Evolutionary conservation across 164 flowering plant genomes (phyloP).

Genomic region (Chloranthus sessilifolius): DNA sequence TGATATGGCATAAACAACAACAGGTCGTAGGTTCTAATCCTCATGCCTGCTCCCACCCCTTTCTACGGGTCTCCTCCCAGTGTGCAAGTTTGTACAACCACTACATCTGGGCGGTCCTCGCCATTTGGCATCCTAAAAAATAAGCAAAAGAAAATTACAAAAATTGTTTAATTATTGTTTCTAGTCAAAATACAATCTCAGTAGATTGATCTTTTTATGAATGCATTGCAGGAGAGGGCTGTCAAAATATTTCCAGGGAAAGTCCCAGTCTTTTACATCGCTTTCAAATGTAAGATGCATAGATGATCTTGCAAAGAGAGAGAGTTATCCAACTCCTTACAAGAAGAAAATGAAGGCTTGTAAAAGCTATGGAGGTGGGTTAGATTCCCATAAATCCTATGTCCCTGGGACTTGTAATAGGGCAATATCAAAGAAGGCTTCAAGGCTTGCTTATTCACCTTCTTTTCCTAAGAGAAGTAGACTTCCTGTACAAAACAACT

Average conservation of each 20-base stretch:
- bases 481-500: constrained; percentile 25
- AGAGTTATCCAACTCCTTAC: constrained; percentile 33
- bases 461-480: constrained; percentile 26
- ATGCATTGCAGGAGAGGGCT: constrained; percentile 79
- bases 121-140: too few relatives aligned
- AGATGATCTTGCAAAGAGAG: constrained; percentile 69
- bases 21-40: too few relatives aligned
- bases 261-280: constrained; percentile 72
- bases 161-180: too few relatives aligned
- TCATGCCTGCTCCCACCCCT: too few relatives aligned
- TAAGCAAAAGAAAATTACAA: too few relatives aligned
- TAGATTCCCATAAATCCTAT: constrained; percentile 31
- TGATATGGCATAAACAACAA: too few relatives aligned
- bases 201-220: too few relatives aligned
- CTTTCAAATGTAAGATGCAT: constrained; percentile 49
- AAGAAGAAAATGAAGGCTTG: constrained; percentile 52
- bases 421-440: constrained; percentile 47
- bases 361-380: constrained; percentile 51
- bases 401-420: constrained; percentile 35
- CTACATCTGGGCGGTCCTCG: too few relatives aligned
- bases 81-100: too few relatives aligned
- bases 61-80: too few relatives aligned
- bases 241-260: constrained; percentile 64
- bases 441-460: constrained; percentile 35
- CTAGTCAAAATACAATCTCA: too few relatives aligned